phyloP scores from a whole-genome alignment of 768 basidiomycete species.

The Podaxis mareebaensis region DNA sequence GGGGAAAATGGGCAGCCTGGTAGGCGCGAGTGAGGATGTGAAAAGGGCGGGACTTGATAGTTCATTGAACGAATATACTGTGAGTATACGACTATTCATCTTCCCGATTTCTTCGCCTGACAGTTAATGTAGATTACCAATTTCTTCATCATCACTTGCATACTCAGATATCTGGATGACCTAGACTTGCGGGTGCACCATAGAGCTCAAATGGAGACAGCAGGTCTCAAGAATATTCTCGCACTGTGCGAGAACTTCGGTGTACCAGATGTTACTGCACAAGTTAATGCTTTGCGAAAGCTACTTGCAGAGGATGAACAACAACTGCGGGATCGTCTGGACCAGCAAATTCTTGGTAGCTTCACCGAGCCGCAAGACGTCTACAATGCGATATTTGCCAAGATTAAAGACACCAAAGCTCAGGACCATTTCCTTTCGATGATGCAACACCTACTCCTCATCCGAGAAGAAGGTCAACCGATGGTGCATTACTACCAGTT shows the following conservation, averaged over 20 bases:
- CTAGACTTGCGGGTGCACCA: slow-evolving; percentile 84
- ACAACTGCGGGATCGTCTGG: slow-evolving; percentile 69
- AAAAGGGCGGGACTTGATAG: slow-evolving; percentile 65
- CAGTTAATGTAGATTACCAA: slow-evolving; percentile 57
- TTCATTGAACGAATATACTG: slow-evolving; percentile 83
- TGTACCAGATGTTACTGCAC: slow-evolving; percentile 62
- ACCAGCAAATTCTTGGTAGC: slow-evolving; percentile 74
- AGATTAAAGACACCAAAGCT: slow-evolving; percentile 77
- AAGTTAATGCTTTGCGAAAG: slow-evolving; percentile 59
- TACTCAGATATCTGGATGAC: slow-evolving; percentile 69
- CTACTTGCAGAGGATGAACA: slow-evolving; percentile 76
- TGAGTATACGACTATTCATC: slow-evolving; percentile 36
- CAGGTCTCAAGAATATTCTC: slow-evolving; percentile 76
- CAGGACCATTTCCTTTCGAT: slow-evolving; percentile 88
- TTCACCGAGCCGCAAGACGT: slow-evolving; percentile 84
- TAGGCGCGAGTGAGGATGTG: slow-evolving; percentile 93
- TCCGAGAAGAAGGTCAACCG: slow-evolving; percentile 83
- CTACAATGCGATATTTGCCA: slow-evolving; percentile 77
- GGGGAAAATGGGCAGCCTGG: slow-evolving; percentile 93
- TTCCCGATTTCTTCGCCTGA: background rate
- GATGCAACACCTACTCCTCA: slow-evolving; percentile 90
- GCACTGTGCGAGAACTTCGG: slow-evolving; percentile 67
- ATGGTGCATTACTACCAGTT: slow-evolving; percentile 90
- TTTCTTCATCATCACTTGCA: slow-evolving; percentile 67
- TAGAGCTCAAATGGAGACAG: slow-evolving; percentile 86